Base-by-base conservation (phyloP, 2,329 filamentous ascomycete genomes). In the Epichloe uncinata region DNA sequence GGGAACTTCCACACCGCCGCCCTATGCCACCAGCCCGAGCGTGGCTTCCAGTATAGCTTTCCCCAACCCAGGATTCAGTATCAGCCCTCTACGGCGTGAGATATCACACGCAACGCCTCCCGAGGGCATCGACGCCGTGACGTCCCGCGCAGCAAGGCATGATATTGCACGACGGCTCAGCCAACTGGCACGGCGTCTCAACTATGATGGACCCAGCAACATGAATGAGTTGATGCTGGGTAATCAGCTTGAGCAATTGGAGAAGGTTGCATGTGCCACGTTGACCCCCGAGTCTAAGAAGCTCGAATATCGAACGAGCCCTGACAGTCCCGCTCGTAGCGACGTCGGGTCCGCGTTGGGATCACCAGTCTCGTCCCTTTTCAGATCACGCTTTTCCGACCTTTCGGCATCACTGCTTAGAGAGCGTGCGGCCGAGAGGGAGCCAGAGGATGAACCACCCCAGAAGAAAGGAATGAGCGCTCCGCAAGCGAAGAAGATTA, bases 81-180 rank as follows among this genome's bases (percentile, higher is more conserved):
- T 63, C 51, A 65, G 63, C 52, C 63, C 63, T 12, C 55, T 66
- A 35, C 58, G 59, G 37, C 63, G 58, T 33, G 60, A 64, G 45
- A 35, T 61, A 30, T 53, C 53, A 2, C 52, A 40, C 13, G 47
- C 49, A 22, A 58, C 52, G 5, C 42, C 38, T 8, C 48, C 41
- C 42, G 44, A 49, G 20, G 50, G 46, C 11, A 41, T 45, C 16
- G 53, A 53, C 36, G 43, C 35, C 15, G 47, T 48, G 5, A 55
- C 59, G 2, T 59, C 61, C 20, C 58, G 60, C 20, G 57, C 57
- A 12, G 56, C 64, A 58, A 68, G 66, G 50, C 68, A 75, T 53
- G 67, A 71, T 22, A 67, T 79, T 48, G 68, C 75, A 11, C 58
- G 63, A 50, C 64, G 68, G 16, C 57, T 70, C 36, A 66, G 62